Evolutionary conservation across 306 rosid species (phyloP), one percentile per base, ranked within the genome.

Genomic region (Cyclanthera cordifolia): DNA sequence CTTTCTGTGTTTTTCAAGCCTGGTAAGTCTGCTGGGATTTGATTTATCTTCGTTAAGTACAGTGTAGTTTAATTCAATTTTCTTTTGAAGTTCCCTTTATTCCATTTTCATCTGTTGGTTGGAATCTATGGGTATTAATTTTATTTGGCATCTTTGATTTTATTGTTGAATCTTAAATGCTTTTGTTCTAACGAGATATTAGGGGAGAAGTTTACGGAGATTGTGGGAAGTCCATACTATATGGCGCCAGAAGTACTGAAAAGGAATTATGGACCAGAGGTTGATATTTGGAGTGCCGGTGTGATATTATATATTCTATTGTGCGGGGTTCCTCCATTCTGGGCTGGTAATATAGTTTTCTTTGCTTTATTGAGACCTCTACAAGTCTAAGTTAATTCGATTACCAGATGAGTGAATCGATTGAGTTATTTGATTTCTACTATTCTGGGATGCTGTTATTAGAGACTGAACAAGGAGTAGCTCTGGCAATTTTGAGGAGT

Each of bases 391-490:
- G 45, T 58, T 72, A 5, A 58, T 72, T 30, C 28, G 39, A 41
- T 70, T 51, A 6, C 45, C 8, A 17, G 58, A 49, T 51, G 34
- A 39, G 20, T 46, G 43, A 16, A 72, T 14, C 52, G 76, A 64
- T 76, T 30, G 51, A 51, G 25, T 54, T 67, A 10, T 58, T 73
- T 51, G 46, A 21, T 30, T 67, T 16, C 37, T 59, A 56, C 57
- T 61, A 64, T 69, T 74, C 51, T 30, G 28, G 71, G 50, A 58
- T 27, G 20, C 23, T 74, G 55, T 48, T 71, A 63, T 76, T 80
- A 94, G 99, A 90, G 74, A 82, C 85, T 15, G 99, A 94, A 71
- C 90, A 88, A 83, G 99, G 96, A 37, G 99, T 94, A 52, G 97
- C 99, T 78, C 83, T 94, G 69, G 97, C 99, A 6, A 94, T 94